A percentile compares a stretch with the other conserved stretches of the same genome.
These are phyloP conservation scores for Chaetomiaceae sp. DNA, from an alignment of 2,329 filamentous ascomycete genomes.

Conservation along the genomic window DNA sequence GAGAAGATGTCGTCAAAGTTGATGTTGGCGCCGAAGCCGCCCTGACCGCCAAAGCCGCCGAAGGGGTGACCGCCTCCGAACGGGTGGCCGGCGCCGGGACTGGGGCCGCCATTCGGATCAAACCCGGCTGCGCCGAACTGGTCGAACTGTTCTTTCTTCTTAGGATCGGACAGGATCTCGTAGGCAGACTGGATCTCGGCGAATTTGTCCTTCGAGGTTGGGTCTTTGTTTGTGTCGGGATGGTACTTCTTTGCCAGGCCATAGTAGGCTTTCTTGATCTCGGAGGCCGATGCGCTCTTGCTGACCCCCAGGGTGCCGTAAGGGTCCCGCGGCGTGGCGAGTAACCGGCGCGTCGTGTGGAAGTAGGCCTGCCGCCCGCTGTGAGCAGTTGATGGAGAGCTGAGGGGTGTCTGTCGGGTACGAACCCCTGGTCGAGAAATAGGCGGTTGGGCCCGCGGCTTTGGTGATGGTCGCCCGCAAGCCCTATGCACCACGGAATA, in stretches of 20 bases:
- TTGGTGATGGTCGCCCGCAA: slow-evolving; percentile 10
- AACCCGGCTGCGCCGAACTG: slow-evolving; percentile 86
- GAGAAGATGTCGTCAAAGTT: slow-evolving; percentile 96
- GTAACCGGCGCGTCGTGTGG: slow-evolving; percentile 52
- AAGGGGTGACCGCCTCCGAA: slow-evolving; percentile 50
- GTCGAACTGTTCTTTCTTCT: slow-evolving; percentile 91
- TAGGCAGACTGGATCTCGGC: slow-evolving; percentile 90
- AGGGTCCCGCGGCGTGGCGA: slow-evolving; percentile 64
- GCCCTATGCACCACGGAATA: slow-evolving; percentile 22
- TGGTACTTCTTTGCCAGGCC: slow-evolving; percentile 96
- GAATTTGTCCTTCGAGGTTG: slow-evolving; percentile 90
- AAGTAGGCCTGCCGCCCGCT: slow-evolving; percentile 36
- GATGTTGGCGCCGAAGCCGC: slow-evolving; percentile 76
- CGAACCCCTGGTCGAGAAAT: slow-evolving; percentile 10
- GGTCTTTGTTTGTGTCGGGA: slow-evolving; percentile 95
- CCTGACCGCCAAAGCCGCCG: slow-evolving; percentile 50
- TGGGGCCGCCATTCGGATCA: slow-evolving; percentile 66
- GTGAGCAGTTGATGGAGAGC: neutral
- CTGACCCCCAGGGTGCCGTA: slow-evolving; percentile 82
- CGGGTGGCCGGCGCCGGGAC: slow-evolving; percentile 56
- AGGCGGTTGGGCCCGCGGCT: neutral
- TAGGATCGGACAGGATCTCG: slow-evolving; percentile 84
- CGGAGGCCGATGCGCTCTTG: slow-evolving; percentile 72
- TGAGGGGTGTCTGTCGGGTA: neutral
- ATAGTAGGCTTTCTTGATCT: slow-evolving; percentile 99